A percentile compares a stretch with the other conserved stretches of the same genome.
phyloP scores from a whole-genome alignment of 768 basidiomycete species.

The Royoungia palumana region DNA sequence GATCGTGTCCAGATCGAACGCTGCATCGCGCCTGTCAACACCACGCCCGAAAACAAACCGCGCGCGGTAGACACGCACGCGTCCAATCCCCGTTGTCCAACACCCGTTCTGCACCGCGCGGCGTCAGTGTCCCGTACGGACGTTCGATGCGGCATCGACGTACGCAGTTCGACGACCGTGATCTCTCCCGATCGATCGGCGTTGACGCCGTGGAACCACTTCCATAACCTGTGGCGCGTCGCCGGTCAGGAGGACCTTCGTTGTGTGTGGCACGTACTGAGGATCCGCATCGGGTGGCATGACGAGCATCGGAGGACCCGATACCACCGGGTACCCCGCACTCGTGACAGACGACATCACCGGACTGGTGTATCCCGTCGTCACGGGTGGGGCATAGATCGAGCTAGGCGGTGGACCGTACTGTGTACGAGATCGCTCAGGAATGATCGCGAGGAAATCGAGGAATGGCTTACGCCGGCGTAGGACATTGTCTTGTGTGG shows the following conservation, averaged over 20 bases:
- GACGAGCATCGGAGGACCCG: conserved; percentile 7
- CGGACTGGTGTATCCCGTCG: conserved; percentile 4
- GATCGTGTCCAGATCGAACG: conserved; percentile 83
- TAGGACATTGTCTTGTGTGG: conserved; percentile 16
- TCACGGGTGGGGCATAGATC: conserved; percentile 5
- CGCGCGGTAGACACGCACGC: too few relatives aligned
- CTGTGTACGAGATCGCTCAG: neutral
- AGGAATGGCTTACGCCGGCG: conserved; percentile 11
- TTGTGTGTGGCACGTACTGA: conserved; percentile 45
- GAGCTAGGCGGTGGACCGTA: conserved; percentile 8
- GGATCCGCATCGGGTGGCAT: conserved; percentile 63
- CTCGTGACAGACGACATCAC: neutral
- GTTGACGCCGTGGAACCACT: conserved; percentile 71
- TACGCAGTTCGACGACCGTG: conserved; percentile 62
- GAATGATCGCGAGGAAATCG: too few relatives aligned
- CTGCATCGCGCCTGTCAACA: conserved; percentile 32
- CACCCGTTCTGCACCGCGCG: conserved; percentile 37
- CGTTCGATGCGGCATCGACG: conserved; percentile 24
- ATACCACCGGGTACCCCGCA: conserved; percentile 13
- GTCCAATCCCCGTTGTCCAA: conserved; percentile 69
- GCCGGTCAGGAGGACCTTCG: too few relatives aligned
- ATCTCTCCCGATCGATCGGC: conserved; percentile 66
- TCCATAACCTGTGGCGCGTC: conserved; percentile 53
- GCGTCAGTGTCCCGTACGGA: neutral
- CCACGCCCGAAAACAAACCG: neutral